These are phyloP conservation scores for Blastobotrys raffinosifermentans DNA, from an alignment of 1,139 yeast species.

Conservation along the genomic window DNA sequence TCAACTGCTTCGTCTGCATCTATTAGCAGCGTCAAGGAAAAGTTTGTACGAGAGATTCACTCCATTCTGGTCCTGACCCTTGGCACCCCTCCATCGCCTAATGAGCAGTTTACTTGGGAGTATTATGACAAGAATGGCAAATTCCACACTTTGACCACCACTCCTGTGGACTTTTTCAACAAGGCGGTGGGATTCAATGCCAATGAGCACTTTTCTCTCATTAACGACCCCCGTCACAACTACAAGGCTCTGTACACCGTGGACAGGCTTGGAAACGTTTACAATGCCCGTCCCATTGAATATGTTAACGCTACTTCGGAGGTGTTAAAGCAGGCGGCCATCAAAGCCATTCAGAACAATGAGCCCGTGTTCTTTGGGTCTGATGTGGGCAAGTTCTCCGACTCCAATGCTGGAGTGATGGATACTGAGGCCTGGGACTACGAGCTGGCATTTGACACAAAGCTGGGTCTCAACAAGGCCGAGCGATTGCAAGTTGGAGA, in stretches of 20 bases:
- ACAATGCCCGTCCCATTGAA: conserved; percentile 57
- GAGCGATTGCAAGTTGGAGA: conserved; percentile 53
- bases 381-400: conserved; percentile 58
- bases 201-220: conserved; percentile 47
- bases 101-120: conserved; percentile 54
- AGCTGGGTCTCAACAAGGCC: conserved; percentile 44
- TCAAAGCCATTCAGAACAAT: conserved; percentile 51
- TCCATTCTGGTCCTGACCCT: conserved; percentile 49
- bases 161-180: conserved; percentile 50
- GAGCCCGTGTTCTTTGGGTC: conserved; percentile 66
- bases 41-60: conserved; percentile 49
- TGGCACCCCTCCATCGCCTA: conserved; percentile 59
- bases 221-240: conserved; percentile 58
- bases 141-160: conserved; percentile 41
- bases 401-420: conserved; percentile 45
- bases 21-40: conserved; percentile 38
- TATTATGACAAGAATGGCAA: conserved; percentile 52
- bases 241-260: conserved; percentile 53
- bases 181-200: conserved; percentile 44
- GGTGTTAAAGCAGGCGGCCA: conserved; percentile 49
- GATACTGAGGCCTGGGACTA: conserved; percentile 54
- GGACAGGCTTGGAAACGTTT: conserved; percentile 53
- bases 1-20: conserved; percentile 26
- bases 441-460: conserved; percentile 49
- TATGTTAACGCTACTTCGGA: conserved; percentile 52